These are phyloP conservation scores for Globisporangium paroecandrum DNA, from an alignment of 352 stramenopile species.

Conservation along the genomic window DNA sequence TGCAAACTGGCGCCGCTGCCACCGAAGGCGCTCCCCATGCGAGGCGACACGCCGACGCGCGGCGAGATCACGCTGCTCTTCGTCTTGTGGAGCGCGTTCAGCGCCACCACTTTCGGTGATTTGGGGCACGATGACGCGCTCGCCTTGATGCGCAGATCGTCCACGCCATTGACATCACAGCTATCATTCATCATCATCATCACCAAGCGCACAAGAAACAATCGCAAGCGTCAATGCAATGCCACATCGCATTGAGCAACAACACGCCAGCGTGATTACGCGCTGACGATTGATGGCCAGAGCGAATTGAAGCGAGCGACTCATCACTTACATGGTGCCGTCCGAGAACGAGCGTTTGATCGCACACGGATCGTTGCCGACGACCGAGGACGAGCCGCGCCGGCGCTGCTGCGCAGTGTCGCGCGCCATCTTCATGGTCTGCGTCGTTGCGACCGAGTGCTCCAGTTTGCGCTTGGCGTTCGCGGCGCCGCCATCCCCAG, in stretches of 20 bases:
- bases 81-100: constrained; percentile 21
- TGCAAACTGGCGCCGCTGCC: constrained; percentile 21
- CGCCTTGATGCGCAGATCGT: constrained; percentile 3
- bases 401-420: constrained; percentile 34
- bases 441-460: constrained; percentile 3
- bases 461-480: constrained; percentile 74
- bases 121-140: constrained; percentile 23
- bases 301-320: not conserved
- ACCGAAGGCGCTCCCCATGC: not conserved
- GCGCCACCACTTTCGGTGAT: constrained; percentile 23
- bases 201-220: not conserved
- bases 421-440: constrained; percentile 20
- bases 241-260: not conserved
- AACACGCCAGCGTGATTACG: not conserved
- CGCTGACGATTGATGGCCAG: not conserved
- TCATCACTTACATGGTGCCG: constrained; percentile 60
- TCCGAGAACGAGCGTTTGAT: constrained; percentile 68
- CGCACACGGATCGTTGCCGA: constrained; percentile 16
- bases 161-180: constrained; percentile 6
- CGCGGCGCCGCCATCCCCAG: constrained; percentile 27
- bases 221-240: not conserved
- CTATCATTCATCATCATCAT: not conserved
- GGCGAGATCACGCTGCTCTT: constrained; percentile 35
- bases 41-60: constrained; percentile 19
- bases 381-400: constrained; percentile 31